A percentile compares a stretch with the other conserved stretches of the same genome.
phyloP scores from a whole-genome alignment of 768 basidiomycete species.

The Leccinum subtestaceum region DNA sequence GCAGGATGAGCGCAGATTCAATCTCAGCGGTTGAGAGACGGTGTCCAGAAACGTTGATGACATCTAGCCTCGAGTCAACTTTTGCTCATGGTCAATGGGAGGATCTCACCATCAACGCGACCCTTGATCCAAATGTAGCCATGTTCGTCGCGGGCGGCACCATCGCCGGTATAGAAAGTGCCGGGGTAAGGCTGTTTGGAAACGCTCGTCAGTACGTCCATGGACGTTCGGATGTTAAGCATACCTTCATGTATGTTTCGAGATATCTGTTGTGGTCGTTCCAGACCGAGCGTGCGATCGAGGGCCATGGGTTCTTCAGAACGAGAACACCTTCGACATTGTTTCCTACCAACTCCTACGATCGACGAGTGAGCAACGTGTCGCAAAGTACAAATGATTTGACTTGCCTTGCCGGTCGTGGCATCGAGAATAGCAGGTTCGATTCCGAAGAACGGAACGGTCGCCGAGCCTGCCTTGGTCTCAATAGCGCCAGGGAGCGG shows the following conservation, averaged over 20 bases:
- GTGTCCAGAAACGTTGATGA: conserved; percentile 98
- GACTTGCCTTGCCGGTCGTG: conserved; percentile 59
- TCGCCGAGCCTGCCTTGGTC: conserved; percentile 95
- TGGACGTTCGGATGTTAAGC: conserved; percentile 8
- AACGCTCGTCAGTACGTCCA: conserved; percentile 39
- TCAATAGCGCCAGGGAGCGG: conserved; percentile 95
- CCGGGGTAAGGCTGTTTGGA: conserved; percentile 72
- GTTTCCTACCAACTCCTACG: conserved; percentile 67
- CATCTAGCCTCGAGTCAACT: conserved; percentile 49
- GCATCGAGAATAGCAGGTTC: conserved; percentile 87
- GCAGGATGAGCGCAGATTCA: conserved; percentile 92
- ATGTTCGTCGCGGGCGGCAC: conserved; percentile 88
- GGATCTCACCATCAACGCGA: conserved; percentile 77
- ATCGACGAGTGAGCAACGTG: not conserved
- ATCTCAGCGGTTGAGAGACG: conserved; percentile 97
- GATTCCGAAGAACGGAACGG: conserved; percentile 97
- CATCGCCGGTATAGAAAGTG: conserved; percentile 96
- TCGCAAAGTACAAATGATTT: not conserved
- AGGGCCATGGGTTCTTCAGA: conserved; percentile 89
- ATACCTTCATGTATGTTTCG: conserved; percentile 69
- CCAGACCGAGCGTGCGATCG: conserved; percentile 90
- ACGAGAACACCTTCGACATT: conserved; percentile 89
- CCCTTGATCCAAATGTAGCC: conserved; percentile 99
- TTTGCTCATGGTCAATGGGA: not conserved
- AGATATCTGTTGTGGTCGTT: conserved; percentile 86